Conservation (phyloP, 208 protist species). For the Strigomonas culicis region DNA sequence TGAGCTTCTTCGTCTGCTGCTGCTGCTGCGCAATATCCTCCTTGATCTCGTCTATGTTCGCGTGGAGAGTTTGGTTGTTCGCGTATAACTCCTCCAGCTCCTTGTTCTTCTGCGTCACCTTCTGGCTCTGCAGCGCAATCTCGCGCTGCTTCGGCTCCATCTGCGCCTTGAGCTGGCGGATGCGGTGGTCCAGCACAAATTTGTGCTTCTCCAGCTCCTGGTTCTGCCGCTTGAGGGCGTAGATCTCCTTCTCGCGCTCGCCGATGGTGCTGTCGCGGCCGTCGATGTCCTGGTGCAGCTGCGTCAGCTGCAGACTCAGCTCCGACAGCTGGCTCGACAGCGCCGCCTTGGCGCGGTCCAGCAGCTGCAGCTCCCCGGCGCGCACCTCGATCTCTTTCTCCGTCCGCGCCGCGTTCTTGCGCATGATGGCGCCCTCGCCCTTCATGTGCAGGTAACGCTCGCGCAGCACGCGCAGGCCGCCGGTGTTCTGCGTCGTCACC, state of each 20-base stretch:
- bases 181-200: slow-evolving; percentile 98
- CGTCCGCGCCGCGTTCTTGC: slow-evolving; percentile 89
- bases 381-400: slow-evolving; percentile 91
- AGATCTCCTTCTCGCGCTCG: slow-evolving; percentile 96
- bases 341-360: slow-evolving; percentile 71
- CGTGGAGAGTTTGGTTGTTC: slow-evolving; percentile 86
- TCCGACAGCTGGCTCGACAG: slow-evolving; percentile 76
- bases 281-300: slow-evolving; percentile 90
- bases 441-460: slow-evolving; percentile 92
- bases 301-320: slow-evolving; percentile 83
- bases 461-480: slow-evolving; percentile 64
- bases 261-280: slow-evolving; percentile 93
- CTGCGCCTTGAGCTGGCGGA: slow-evolving; percentile 96
- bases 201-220: slow-evolving; percentile 98
- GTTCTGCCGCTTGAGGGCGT: slow-evolving; percentile 97
- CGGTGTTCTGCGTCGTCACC: slow-evolving; percentile 72
- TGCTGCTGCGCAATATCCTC: slow-evolving; percentile 88
- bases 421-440: slow-evolving; percentile 93
- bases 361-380: slow-evolving; percentile 59
- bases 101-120: slow-evolving; percentile 91
- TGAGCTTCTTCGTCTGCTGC: slow-evolving; percentile 64
- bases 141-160: slow-evolving; percentile 96
- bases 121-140: slow-evolving; percentile 86
- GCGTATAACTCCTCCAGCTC: slow-evolving; percentile 89
- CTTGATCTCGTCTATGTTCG: slow-evolving; percentile 88